phyloP scores from a whole-genome alignment of 1,139 yeast species.

The Geotrichum siamense region DNA sequence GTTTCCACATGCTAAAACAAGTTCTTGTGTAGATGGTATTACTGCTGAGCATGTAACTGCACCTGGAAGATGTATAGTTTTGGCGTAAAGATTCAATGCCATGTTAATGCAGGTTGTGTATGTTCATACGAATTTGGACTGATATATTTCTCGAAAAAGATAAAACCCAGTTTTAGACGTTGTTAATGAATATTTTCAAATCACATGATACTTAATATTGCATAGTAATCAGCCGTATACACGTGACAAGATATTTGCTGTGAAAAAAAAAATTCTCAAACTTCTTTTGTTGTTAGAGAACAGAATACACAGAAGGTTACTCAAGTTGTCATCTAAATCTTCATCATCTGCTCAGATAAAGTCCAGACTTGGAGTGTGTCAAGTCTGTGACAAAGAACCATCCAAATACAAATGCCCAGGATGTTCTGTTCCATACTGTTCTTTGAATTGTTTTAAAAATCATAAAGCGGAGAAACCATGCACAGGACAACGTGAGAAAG shows the following conservation, averaged over 20 bases:
- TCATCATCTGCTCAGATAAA: neutral
- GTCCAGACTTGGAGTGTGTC: slow-evolving; percentile 34
- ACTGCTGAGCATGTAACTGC: slow-evolving; percentile 1
- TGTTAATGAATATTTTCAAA: no score
- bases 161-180: no score
- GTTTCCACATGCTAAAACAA: slow-evolving; percentile 3
- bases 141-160: no score
- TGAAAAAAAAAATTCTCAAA: no score
- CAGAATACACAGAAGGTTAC: no score
- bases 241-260: no score
- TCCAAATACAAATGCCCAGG: slow-evolving; percentile 58
- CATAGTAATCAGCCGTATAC: no score
- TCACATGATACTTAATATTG: no score
- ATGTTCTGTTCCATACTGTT: slow-evolving; percentile 47
- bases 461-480: slow-evolving; percentile 31
- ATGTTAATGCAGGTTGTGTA: no score
- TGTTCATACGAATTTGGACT: no score
- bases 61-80: neutral
- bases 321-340: slow-evolving; percentile 1
- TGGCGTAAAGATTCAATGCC: slow-evolving; percentile 2
- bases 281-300: no score
- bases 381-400: slow-evolving; percentile 37
- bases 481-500: slow-evolving; percentile 2
- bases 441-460: slow-evolving; percentile 49
- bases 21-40: slow-evolving; percentile 1